A percentile compares a stretch with the other conserved stretches of the same genome.
Evolutionary conservation across 2,329 filamentous ascomycete species (phyloP).

Genomic region (Verticillium longisporum): DNA sequence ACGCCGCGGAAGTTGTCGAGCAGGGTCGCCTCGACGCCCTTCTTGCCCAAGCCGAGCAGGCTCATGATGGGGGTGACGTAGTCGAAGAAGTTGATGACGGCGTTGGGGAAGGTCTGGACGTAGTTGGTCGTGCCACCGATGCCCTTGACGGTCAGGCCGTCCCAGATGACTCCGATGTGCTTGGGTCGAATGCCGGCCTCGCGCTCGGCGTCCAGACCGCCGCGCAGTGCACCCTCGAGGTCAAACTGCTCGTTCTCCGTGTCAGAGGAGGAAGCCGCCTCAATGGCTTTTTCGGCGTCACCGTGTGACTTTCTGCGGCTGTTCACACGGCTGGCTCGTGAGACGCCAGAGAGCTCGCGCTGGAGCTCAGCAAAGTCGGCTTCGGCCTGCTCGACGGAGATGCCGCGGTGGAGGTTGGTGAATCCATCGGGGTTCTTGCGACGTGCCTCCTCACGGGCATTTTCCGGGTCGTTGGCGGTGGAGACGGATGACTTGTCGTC

Average conservation of each 20-base stretch:
- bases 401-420: slow-evolving; percentile 33
- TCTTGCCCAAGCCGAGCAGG: slow-evolving; percentile 58
- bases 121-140: slow-evolving; percentile 69
- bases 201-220: slow-evolving; percentile 62
- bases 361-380: slow-evolving; percentile 65
- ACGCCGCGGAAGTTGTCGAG: slow-evolving; percentile 65
- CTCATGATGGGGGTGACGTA: slow-evolving; percentile 57
- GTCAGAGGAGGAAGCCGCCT: slow-evolving; percentile 29
- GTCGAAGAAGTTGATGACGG: slow-evolving; percentile 71
- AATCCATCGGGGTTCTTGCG: slow-evolving; percentile 42
- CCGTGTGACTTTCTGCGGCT: slow-evolving; percentile 20
- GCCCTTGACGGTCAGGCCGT: slow-evolving; percentile 68
- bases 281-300: slow-evolving; percentile 54
- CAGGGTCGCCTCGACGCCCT: slow-evolving; percentile 66
- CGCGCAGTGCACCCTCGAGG: slow-evolving; percentile 66
- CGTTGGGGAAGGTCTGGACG: slow-evolving; percentile 69
- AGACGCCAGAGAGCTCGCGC: slow-evolving; percentile 51
- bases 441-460: slow-evolving; percentile 26
- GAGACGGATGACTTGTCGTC: background rate
- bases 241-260: slow-evolving; percentile 59
- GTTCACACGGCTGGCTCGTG: slow-evolving; percentile 38
- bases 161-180: slow-evolving; percentile 74
- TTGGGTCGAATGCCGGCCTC: slow-evolving; percentile 76
- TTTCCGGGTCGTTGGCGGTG: slow-evolving; percentile 16
- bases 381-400: slow-evolving; percentile 62